phyloP scores from a whole-genome alignment of 176 grass and related monocot species.

The maize (Zea mays) region DNA sequence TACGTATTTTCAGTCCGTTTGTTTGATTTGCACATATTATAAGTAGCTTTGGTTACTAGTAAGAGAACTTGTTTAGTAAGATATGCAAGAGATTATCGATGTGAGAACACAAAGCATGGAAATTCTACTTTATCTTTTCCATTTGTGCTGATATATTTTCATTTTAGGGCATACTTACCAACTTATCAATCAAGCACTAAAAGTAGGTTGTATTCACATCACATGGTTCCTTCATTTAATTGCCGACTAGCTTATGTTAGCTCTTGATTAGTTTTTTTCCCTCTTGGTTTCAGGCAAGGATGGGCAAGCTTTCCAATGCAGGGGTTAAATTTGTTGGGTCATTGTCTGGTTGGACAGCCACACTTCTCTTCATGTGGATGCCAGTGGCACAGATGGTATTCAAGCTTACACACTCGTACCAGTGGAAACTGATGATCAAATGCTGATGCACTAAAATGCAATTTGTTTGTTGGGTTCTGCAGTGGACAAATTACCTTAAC shows the following conservation, averaged over 20 bases:
- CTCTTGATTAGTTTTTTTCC: conserved; percentile 37
- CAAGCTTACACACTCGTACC: conserved; percentile 34
- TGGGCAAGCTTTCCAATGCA: conserved; percentile 71
- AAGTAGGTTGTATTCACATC: conserved; percentile 12
- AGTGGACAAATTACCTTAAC: conserved; percentile 99
- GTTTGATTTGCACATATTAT: conserved; percentile 2
- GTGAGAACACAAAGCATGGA: neutral
- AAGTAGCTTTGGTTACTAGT: conserved; percentile 16
- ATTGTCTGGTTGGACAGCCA: conserved; percentile 96
- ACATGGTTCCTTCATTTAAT: neutral
- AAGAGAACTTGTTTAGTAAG: conserved; percentile 14
- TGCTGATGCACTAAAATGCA: conserved; percentile 21
- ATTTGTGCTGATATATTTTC: conserved; percentile 18
- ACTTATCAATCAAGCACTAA: conserved; percentile 13
- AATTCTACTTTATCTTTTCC: conserved; percentile 18
- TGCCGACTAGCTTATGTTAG: conserved; percentile 32
- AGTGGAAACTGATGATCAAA: conserved; percentile 29
- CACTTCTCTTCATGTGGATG: conserved; percentile 99
- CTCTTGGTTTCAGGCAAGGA: conserved; percentile 65
- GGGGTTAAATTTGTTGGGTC: conserved; percentile 63
- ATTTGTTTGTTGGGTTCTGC: conserved; percentile 45
- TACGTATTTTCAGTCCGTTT: neutral
- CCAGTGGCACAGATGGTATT: conserved; percentile 92
- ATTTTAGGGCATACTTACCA: neutral
- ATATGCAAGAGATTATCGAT: neutral